phyloP scores from a whole-genome alignment of 2,329 filamentous ascomycete species.

The Helicocarpus griseus region DNA sequence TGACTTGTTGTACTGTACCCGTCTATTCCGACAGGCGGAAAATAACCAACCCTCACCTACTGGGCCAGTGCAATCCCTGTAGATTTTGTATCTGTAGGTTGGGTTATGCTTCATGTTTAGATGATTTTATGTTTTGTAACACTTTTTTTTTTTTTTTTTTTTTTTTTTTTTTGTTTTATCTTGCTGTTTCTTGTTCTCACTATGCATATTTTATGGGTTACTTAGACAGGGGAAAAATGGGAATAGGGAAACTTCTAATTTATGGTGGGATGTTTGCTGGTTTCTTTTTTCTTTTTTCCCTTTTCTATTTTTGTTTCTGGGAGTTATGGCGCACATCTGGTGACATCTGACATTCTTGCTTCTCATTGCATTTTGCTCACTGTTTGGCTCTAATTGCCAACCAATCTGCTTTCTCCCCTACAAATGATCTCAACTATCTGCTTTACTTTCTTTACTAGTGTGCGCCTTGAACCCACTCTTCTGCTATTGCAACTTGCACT shows the following conservation, averaged over 20 bases:
- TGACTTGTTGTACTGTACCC: constrained; percentile 31
- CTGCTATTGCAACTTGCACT: too few relatives aligned
- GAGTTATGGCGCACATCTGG: neutral
- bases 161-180: neutral
- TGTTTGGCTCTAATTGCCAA: neutral
- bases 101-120: neutral
- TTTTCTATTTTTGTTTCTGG: neutral
- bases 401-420: too few relatives aligned
- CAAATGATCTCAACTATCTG: too few relatives aligned
- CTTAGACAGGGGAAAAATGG: too few relatives aligned
- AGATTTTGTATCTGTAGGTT: neutral
- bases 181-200: neutral
- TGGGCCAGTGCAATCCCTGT: neutral
- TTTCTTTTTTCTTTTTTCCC: neutral
- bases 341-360: neutral
- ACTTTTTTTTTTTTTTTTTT: neutral
- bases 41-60: neutral
- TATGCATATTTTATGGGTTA: too few relatives aligned
- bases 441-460: too few relatives aligned
- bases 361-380: neutral
- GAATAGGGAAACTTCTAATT: too few relatives aligned
- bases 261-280: neutral
- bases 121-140: neutral
- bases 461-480: too few relatives aligned
- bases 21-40: constrained; percentile 21